Evolutionary conservation across 192 early-diverging fungal species (phyloP).

Genomic region (Mortierella claussenii): DNA sequence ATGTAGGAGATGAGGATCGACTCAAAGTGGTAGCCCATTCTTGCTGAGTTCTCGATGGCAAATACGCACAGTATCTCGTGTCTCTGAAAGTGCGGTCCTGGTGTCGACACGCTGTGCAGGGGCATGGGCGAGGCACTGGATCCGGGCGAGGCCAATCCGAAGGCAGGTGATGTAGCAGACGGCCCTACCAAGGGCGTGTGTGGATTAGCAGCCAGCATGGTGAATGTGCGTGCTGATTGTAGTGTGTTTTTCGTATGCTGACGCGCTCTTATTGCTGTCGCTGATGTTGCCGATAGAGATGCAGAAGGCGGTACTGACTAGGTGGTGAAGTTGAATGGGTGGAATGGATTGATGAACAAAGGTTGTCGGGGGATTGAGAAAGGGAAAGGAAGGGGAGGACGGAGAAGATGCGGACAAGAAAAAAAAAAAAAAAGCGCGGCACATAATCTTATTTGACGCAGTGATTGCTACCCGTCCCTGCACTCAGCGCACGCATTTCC

Average conservation of each 20-base stretch:
- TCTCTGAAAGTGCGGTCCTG: conserved; percentile 49
- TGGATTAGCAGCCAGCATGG: conserved; percentile 38
- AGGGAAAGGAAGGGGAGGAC: not conserved
- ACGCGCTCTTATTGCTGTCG: too few species aligned
- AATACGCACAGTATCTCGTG: conserved; percentile 66
- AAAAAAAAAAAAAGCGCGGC: conserved; percentile 2
- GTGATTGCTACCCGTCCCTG: too few species aligned
- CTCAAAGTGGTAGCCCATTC: conserved; percentile 57
- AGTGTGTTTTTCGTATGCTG: too few species aligned
- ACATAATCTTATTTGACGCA: not conserved
- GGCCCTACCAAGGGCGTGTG: conserved; percentile 36
- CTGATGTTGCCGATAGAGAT: too few species aligned
- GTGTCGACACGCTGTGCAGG: conserved; percentile 42
- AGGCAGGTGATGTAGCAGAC: conserved; percentile 36
- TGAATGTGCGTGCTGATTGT: too few species aligned
- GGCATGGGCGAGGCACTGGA: conserved; percentile 49
- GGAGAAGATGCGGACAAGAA: not conserved
- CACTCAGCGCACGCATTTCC: too few species aligned
- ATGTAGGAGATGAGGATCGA: conserved; percentile 60
- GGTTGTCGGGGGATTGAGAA: too few species aligned
- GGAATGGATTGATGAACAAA: too few species aligned
- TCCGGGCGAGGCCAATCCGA: conserved; percentile 34
- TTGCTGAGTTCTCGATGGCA: conserved; percentile 65
- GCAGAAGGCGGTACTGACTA: too few species aligned
- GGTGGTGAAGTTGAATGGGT: too few species aligned